Evolutionary conservation across 1,284 basidiomycete species (phyloP).

Genomic region (Apiotrichum gracile): DNA sequence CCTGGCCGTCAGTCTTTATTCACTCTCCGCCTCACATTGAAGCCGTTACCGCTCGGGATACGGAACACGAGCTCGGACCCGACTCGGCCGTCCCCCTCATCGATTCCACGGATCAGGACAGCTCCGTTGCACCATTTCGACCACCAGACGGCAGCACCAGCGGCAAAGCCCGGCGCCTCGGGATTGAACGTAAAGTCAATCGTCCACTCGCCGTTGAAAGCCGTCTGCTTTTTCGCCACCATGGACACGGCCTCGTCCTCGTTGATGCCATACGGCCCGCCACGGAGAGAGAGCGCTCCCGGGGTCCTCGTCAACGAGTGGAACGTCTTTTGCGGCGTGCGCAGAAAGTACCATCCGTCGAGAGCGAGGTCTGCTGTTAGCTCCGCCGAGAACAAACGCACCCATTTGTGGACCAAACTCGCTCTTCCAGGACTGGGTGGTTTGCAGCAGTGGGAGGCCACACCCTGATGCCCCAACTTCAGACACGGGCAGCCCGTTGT

Average conservation of each 20-base stretch:
- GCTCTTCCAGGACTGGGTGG: too few species aligned
- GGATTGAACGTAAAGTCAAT: slow-evolving; percentile 15
- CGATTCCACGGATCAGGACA: background rate
- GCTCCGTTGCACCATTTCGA: background rate
- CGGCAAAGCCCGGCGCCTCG: slow-evolving; percentile 10
- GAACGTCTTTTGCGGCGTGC: slow-evolving; percentile 11
- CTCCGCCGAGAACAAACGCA: too few species aligned
- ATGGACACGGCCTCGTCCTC: slow-evolving; percentile 15
- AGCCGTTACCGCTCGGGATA: too few species aligned
- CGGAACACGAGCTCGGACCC: too few species aligned
- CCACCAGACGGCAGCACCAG: slow-evolving; percentile 17
- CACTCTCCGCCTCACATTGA: too few species aligned
- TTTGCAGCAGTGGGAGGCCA: too few species aligned
- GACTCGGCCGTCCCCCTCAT: background rate
- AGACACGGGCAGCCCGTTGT: slow-evolving; percentile 2
- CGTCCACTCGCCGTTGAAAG: slow-evolving; percentile 11
- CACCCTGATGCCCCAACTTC: too few species aligned
- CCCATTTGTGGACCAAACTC: too few species aligned
- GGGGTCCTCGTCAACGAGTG: slow-evolving; percentile 1
- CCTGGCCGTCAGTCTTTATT: too few species aligned
- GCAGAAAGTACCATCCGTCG: slow-evolving; percentile 15
- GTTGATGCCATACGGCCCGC: slow-evolving; percentile 10
- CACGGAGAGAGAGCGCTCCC: background rate
- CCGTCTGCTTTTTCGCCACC: slow-evolving; percentile 17
- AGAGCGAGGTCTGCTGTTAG: slow-evolving; percentile 1